Base-by-base conservation (phyloP, 257 asterid species). In the Solanum dulcamara region DNA sequence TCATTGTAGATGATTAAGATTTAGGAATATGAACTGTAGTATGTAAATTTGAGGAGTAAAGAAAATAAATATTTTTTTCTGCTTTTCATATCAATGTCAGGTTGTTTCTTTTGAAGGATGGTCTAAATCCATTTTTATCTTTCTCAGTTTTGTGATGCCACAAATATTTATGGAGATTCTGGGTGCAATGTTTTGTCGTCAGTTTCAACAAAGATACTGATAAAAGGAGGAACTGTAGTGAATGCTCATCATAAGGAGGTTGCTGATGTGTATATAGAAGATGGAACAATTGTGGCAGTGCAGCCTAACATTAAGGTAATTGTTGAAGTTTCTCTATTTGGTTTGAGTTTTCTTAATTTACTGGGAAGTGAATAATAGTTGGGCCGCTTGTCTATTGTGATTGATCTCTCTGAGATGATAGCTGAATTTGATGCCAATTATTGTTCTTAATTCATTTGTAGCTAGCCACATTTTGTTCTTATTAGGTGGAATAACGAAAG, bases 211-310 rank as follows among this genome's bases (percentile, higher is more conserved):
- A 96, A 92, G 92, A 92, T 96, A 80, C 86, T 95, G 95, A 89
- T 96, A 15, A 96, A 92, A 91, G 99, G 98, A 68, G 99, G 99
- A 64, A 93, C 93, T 2, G 97, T 96, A 81, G 98, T 96, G 89
- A 96, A 96, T 92, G 94, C 98, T 86, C 96, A 96, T 85, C 96
- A 90, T 89, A 96, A 92, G 88, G 93, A 96, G 89, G 88, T 89
- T 83, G 93, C 98, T 57, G 98, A 96, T 90, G 98, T 96, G 57
- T 95, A 94, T 83, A 86, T 96, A 55, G 98, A 95, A 84, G 92
- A 96, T 88, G 99, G 98, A 44, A 80, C 91, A 83, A 90, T 96
- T 80, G 90, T 86, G 60, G 93, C 90, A 0, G 98, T 96, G 84
- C 91, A 92, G 88, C 91, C 88, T 22, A 91, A 90, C 84, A 91